Evolutionary conservation across 2,329 filamentous ascomycete genomes (phyloP), one percentile per base, ranked within the genome.

Genomic region (Xylaria hypoxylon): DNA sequence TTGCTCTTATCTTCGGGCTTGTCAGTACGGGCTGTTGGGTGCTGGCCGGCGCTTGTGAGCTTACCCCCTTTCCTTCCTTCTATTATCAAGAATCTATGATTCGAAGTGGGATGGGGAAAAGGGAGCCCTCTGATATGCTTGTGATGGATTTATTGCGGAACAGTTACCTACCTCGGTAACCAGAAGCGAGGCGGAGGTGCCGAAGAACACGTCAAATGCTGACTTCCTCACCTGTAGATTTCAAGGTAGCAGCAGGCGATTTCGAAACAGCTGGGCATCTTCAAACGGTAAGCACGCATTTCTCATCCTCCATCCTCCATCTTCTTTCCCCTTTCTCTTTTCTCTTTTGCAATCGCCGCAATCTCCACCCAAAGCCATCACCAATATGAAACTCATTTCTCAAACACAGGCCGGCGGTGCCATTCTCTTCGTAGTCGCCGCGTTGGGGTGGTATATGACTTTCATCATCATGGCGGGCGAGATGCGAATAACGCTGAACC

Each of bases 391-490:
- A 17, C 33, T 13, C 19, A 11, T 22, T n/a, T 15, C 17, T 6
- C 53, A 26, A 47, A 35, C 10, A 44, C 45, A 81, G 79, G 75
- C 74, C 42, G 79, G 79, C 3, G 80, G 79, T 2, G 80, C 78
- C 2, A 65, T 81, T 8, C 70, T 82, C 26, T 86, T 86, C 63
- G 74, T 84, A 0, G 81, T 84, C 1, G 83, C 79, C 0, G 24
- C 80, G 0, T 69, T 86, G 4, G 84, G 84, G 1, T 86, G 83
- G 81, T 86, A 86, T 66, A 84, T 85, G 76, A 81, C 82, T 10
- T 80, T 85, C 55, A 83, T 85, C 5, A 85, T 86, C 64, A 85
- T 86, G 81, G 80, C 81, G 1, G 82, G 80, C 3, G 84, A 86
- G 76, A 85, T 86, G 82, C 78, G 83, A 3, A 80, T 85, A 59